Percentiles rank a stretch among this genome's conserved stretches.
Conservation (phyloP, 2,329 filamentous ascomycete species). For the Karstenula rhodostoma region DNA sequence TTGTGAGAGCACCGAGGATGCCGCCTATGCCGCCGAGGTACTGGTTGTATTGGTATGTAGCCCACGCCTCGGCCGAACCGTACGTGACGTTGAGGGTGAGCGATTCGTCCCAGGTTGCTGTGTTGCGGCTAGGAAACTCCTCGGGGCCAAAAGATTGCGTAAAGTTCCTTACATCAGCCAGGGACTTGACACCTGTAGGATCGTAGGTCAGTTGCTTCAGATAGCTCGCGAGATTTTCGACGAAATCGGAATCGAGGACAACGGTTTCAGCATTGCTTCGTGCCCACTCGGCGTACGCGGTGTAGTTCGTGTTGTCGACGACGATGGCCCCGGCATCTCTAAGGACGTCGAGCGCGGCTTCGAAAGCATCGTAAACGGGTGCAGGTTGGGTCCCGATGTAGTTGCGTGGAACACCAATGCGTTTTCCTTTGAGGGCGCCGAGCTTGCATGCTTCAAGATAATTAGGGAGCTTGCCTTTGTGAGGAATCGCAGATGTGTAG, state of each 20-base stretch:
- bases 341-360: slow-evolving; percentile 62
- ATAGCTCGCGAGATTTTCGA: slow-evolving; percentile 65
- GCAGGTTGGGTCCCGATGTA: slow-evolving; percentile 55
- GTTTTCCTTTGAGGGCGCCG: slow-evolving; percentile 62
- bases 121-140: slow-evolving; percentile 69
- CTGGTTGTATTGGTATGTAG: slow-evolving; percentile 61
- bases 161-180: slow-evolving; percentile 63
- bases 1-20: slow-evolving; percentile 66
- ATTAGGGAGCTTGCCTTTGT: slow-evolving; percentile 59
- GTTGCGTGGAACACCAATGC: slow-evolving; percentile 71
- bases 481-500: slow-evolving; percentile 66
- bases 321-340: slow-evolving; percentile 65
- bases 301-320: slow-evolving; percentile 68
- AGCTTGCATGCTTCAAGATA: slow-evolving; percentile 67
- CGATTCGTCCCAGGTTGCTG: slow-evolving; percentile 62
- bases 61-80: slow-evolving; percentile 65
- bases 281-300: slow-evolving; percentile 57
- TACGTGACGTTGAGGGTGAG: slow-evolving; percentile 65
- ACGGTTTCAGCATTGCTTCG: slow-evolving; percentile 51
- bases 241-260: slow-evolving; percentile 68
- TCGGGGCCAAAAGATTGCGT: slow-evolving; percentile 64
- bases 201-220: slow-evolving; percentile 65
- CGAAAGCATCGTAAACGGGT: slow-evolving; percentile 62
- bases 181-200: slow-evolving; percentile 61
- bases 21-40: slow-evolving; percentile 67